Base-by-base conservation (phyloP, 106 monocot species). In the Acanthochlamys bracteata region DNA sequence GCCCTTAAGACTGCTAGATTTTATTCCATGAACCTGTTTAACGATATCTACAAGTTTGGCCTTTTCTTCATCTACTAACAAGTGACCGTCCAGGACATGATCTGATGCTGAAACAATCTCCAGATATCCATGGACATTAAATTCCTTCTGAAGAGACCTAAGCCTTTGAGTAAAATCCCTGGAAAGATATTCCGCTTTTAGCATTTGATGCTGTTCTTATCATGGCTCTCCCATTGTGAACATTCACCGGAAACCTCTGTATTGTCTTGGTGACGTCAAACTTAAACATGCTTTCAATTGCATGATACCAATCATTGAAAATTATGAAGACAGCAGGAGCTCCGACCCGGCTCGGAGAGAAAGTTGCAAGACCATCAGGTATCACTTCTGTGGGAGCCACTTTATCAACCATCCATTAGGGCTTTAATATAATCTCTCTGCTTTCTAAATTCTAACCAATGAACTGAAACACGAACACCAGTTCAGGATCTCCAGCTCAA, bases 301-400 rank as follows among this genome's bases (percentile, higher is more conserved):
- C 83, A 53, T 80, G 66, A n/a, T 43, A 74, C 90, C 88, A 91
- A 68, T 91, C 83, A 42, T 88, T 85, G 23, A 80, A 85, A 15
- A 85, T 72, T 24, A 91, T 42, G 49, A 85, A 91, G 41, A 68
- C 72, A 62, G 67, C 19, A 14, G 96, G 96, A 51, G 90, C 90
- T 53, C 82, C 85, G 21, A 84, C 55, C 56, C 69, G 69, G n/a
- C 80, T 68, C 7, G 88, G 95, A 20, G 95, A 95, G 62, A 90
- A 87, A 10, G 95, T 86, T 17, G 74, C 71, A 39, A 75, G 63
- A 12, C 93, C 93, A 73, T 93, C 93, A 51, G 71, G 56, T 54
- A 77, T 85, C 24, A 71, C 70, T 63, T 71, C 22, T 76, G 61
- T 49, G 69, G 67, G 59, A 91, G 80, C 80, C 83, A 98, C 60